Percentiles rank a stretch among this genome's conserved stretches.
phyloP scores from a whole-genome alignment of 345 rosid genomes.

The Hibiscus syriacus region DNA sequence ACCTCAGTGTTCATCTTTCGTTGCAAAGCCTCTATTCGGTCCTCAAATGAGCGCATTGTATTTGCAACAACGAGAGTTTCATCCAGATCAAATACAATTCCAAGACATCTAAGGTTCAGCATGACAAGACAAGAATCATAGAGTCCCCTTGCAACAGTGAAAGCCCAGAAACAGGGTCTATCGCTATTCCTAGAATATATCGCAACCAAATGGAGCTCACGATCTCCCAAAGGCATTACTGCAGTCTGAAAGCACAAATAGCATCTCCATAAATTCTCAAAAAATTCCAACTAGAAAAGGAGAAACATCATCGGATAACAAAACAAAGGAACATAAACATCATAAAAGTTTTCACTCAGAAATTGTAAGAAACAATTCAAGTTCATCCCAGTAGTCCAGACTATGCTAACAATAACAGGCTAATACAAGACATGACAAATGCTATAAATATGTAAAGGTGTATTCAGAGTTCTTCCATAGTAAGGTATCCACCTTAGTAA shows the following conservation, averaged over 20 bases:
- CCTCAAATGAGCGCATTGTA: slow-evolving; percentile 94
- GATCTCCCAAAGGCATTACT: slow-evolving; percentile 60
- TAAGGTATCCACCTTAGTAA: background rate
- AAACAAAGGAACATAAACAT: background rate
- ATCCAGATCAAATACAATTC: slow-evolving; percentile 97
- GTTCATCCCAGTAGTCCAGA: background rate
- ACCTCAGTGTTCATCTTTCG: slow-evolving; percentile 20
- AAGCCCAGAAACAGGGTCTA: slow-evolving; percentile 88
- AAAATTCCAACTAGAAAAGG: background rate
- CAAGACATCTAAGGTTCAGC: slow-evolving; percentile 91
- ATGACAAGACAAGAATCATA: slow-evolving; percentile 76
- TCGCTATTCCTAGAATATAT: slow-evolving; percentile 55
- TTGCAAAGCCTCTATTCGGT: slow-evolving; percentile 72
- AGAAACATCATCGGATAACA: background rate
- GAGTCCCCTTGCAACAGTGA: slow-evolving; percentile 56
- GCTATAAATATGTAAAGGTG: slow-evolving; percentile 23
- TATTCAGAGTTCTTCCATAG: slow-evolving; percentile 9
- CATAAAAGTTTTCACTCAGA: background rate
- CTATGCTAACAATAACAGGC: background rate
- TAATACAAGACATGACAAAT: background rate
- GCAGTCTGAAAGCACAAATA: slow-evolving; percentile 63
- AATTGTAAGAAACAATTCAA: background rate
- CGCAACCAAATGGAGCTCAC: slow-evolving; percentile 96
- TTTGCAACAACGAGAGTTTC: slow-evolving; percentile 96
- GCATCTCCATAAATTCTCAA: background rate